phyloP scores from a whole-genome alignment of 73 alveolate genomes.

The Paramecium sonneborni region DNA sequence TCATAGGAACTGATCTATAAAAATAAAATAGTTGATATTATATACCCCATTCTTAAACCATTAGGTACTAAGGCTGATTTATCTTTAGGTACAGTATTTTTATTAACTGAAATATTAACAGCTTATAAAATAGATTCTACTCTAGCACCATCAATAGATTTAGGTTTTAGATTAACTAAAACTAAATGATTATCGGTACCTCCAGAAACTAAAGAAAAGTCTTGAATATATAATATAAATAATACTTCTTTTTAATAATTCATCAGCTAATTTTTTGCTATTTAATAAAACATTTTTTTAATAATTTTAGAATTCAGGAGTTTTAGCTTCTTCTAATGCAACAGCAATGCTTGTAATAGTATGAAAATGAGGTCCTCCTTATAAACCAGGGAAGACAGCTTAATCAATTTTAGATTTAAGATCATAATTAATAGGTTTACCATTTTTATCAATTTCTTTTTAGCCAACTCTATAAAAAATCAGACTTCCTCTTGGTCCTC shows the following conservation, averaged over 20 bases:
- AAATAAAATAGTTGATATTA: neutral
- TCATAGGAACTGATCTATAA: conserved; percentile 85
- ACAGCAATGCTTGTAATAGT: conserved; percentile 91
- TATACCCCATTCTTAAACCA: conserved; percentile 92
- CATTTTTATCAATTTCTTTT: conserved; percentile 68
- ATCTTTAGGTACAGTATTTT: conserved; percentile 94
- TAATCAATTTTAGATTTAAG: conserved; percentile 72
- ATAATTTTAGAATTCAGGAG: conserved; percentile 87
- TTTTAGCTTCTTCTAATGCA: conserved; percentile 80
- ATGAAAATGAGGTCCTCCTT: conserved; percentile 98
- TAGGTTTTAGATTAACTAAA: conserved; percentile 79
- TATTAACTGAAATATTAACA: conserved; percentile 84
- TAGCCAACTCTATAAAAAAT: conserved; percentile 83
- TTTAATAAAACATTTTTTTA: conserved; percentile 81
- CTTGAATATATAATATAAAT: neutral
- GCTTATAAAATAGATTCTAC: conserved; percentile 89
- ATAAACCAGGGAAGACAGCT: conserved; percentile 94
- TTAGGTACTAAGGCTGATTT: conserved; percentile 91
- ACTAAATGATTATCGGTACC: conserved; percentile 96
- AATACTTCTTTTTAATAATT: conserved; percentile 78
- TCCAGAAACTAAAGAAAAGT: conserved; percentile 76
- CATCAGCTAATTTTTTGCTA: conserved; percentile 81
- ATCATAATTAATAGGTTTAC: conserved; percentile 65
- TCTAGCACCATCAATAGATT: conserved; percentile 87
- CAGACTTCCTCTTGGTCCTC: conserved; percentile 97